Evolutionary conservation across 306 rosid species (phyloP).

Genomic region (Citrullus amarus): DNA sequence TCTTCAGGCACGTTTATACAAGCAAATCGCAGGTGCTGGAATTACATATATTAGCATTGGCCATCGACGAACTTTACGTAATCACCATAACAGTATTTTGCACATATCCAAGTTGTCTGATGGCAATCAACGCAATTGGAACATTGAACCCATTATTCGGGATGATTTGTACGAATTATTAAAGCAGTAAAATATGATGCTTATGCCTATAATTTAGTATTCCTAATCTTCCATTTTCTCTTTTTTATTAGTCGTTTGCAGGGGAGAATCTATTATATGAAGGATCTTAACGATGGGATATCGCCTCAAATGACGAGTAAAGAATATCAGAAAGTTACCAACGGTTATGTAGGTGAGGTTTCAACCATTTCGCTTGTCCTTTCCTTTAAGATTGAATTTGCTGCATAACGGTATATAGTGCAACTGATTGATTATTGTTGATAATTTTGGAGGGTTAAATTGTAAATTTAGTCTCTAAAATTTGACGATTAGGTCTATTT

Average conservation of each 20-base stretch:
- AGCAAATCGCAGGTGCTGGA: conserved; percentile 50
- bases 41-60: conserved; percentile 80
- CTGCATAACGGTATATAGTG: too few relatives aligned
- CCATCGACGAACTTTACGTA: conserved; percentile 55
- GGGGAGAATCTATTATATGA: not conserved
- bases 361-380: too few relatives aligned
- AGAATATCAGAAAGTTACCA: not conserved
- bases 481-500: too few relatives aligned
- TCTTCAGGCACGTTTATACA: conserved; percentile 64
- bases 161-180: conserved; percentile 18
- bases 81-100: conserved; percentile 43
- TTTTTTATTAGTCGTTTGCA: not conserved
- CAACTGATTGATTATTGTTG: too few relatives aligned
- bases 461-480: too few relatives aligned
- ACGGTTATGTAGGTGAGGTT: not conserved
- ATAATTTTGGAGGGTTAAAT: too few relatives aligned
- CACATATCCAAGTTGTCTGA: conserved; percentile 33
- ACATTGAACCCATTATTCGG: conserved; percentile 26
- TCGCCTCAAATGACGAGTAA: not conserved
- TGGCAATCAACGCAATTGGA: conserved; percentile 41
- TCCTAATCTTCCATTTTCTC: not conserved
- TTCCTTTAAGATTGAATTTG: too few relatives aligned
- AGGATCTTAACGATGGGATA: not conserved
- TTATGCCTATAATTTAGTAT: not conserved
- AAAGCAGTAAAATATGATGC: conserved; percentile 1